Evolutionary conservation across 495 filamentous ascomycete genomes (phyloP).

Genomic region (Trichoderma asperelloides): DNA sequence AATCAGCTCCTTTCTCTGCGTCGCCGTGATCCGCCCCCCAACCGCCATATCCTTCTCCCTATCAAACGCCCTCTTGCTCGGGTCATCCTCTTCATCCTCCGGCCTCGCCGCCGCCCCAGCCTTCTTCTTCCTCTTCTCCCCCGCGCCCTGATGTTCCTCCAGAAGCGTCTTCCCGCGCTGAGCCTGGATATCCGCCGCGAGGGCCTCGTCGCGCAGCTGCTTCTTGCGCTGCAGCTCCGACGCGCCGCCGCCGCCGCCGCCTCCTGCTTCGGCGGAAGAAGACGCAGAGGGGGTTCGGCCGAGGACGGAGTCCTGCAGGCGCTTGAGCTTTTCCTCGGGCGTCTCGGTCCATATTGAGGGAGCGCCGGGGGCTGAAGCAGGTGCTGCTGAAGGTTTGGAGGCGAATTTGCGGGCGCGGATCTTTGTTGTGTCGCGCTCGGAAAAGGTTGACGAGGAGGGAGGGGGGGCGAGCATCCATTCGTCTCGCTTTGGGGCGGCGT

Average conservation of each 20-base stretch:
- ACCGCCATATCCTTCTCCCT: slow-evolving; percentile 88
- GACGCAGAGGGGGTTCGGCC: slow-evolving; percentile 42
- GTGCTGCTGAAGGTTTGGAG: slow-evolving; percentile 39
- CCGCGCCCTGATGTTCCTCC: slow-evolving; percentile 44
- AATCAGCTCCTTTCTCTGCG: slow-evolving; percentile 70
- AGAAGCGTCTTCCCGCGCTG: slow-evolving; percentile 55
- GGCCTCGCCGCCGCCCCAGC: slow-evolving; percentile 15
- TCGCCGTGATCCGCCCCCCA: slow-evolving; percentile 60
- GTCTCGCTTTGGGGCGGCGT: slow-evolving; percentile 49
- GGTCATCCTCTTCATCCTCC: slow-evolving; percentile 76
- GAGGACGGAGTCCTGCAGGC: slow-evolving; percentile 78
- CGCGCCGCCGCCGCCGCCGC: neutral
- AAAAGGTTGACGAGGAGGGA: slow-evolving; percentile 44
- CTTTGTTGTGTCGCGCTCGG: slow-evolving; percentile 72
- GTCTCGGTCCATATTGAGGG: slow-evolving; percentile 83
- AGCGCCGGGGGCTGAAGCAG: slow-evolving; percentile 38
- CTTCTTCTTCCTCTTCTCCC: slow-evolving; percentile 7
- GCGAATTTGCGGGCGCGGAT: slow-evolving; percentile 77
- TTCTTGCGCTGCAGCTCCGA: slow-evolving; percentile 27
- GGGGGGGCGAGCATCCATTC: slow-evolving; percentile 95
- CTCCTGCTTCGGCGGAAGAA: slow-evolving; percentile 6
- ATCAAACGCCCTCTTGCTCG: slow-evolving; percentile 81
- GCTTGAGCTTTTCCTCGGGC: slow-evolving; percentile 73
- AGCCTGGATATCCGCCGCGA: slow-evolving; percentile 32
- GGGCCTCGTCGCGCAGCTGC: slow-evolving; percentile 23